Conservation (phyloP, 257 asterid species). For the Voacanga thouarsii region DNA sequence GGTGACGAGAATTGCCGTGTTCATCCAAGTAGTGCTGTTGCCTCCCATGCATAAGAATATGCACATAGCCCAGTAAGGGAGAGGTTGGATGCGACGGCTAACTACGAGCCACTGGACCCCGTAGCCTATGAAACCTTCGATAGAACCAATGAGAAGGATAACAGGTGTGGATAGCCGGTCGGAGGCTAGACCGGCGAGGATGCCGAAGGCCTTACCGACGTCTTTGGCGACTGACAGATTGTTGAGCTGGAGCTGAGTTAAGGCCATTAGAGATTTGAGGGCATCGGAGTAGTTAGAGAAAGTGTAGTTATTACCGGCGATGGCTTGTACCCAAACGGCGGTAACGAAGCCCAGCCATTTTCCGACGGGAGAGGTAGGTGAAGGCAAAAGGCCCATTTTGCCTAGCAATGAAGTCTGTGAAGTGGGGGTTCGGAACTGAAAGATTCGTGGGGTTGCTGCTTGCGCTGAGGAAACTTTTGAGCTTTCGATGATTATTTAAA, state of each 20-base stretch:
- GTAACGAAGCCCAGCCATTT: slow-evolving; percentile 94
- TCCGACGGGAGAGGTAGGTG: slow-evolving; percentile 69
- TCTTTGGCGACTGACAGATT: slow-evolving; percentile 94
- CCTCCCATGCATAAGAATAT: slow-evolving; percentile 95
- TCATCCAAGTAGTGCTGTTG: slow-evolving; percentile 98
- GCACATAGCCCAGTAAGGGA: slow-evolving; percentile 94
- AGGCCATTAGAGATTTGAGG: slow-evolving; percentile 76
- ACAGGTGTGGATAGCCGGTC: slow-evolving; percentile 70
- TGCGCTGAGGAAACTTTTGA: too few species aligned
- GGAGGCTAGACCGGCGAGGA: slow-evolving; percentile 89
- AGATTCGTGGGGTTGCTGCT: too few species aligned
- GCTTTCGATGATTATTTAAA: too few species aligned
- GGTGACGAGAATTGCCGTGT: slow-evolving; percentile 83
- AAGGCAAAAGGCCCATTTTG: slow-evolving; percentile 41
- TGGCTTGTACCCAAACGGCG: slow-evolving; percentile 97
- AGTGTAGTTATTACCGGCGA: slow-evolving; percentile 94
- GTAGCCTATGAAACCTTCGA: slow-evolving; percentile 87
- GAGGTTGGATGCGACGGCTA: slow-evolving; percentile 76
- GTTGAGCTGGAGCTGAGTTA: slow-evolving; percentile 88
- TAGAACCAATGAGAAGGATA: slow-evolving; percentile 70
- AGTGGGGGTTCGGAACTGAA: too few species aligned
- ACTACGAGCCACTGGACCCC: slow-evolving; percentile 99
- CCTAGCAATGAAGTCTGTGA: too few species aligned
- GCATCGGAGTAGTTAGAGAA: slow-evolving; percentile 93
- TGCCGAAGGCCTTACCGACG: slow-evolving; percentile 90